Evolutionary conservation across 2,329 filamentous ascomycete genomes (phyloP).

Genomic region (Talaromyces atroroseus): DNA sequence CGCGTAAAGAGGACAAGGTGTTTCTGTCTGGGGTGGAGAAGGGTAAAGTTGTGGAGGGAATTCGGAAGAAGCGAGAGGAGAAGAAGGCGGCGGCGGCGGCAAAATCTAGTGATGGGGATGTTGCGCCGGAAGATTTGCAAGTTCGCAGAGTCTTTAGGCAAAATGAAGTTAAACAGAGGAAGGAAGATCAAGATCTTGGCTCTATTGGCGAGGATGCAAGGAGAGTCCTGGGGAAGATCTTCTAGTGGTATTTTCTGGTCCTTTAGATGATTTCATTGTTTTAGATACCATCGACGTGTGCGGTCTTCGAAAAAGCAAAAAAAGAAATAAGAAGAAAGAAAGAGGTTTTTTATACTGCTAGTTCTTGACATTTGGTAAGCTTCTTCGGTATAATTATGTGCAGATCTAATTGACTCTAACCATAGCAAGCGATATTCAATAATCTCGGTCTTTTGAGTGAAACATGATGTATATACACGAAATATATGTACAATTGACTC

Average conservation of each 20-base stretch:
- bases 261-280: background rate
- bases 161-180: conserved; percentile 30
- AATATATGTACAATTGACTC: background rate
- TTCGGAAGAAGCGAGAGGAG: conserved; percentile 40
- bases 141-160: conserved; percentile 38
- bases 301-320: background rate
- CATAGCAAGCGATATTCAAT: background rate
- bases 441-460: background rate
- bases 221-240: conserved; percentile 44
- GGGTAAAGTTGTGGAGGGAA: conserved; percentile 38
- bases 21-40: conserved; percentile 40
- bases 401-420: background rate
- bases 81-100: conserved; percentile 33
- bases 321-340: too few species aligned
- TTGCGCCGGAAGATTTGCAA: conserved; percentile 16
- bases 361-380: too few species aligned
- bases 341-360: too few species aligned
- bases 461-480: background rate
- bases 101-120: conserved; percentile 20
- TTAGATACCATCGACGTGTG: background rate
- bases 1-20: conserved; percentile 40
- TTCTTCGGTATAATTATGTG: too few species aligned
- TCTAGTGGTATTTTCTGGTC: conserved; percentile 21
- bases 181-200: conserved; percentile 21
- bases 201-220: conserved; percentile 35